Conservation (phyloP, 169 alveolate species). For the Cryptosporidium felis region DNA sequence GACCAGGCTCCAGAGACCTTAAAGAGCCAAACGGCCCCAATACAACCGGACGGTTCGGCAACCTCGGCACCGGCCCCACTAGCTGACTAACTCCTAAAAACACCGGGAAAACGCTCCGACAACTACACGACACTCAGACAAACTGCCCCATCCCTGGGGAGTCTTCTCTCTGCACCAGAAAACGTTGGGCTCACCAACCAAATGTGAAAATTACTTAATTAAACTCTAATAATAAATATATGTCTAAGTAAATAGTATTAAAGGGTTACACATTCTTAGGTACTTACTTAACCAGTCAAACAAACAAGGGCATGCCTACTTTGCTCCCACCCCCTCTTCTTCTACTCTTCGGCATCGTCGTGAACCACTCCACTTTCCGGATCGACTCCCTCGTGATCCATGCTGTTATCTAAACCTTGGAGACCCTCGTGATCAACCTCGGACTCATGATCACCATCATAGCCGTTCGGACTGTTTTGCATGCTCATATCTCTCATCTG, state of each 20-base stretch:
- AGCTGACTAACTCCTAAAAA: no score
- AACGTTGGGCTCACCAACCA: no score
- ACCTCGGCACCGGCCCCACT: no score
- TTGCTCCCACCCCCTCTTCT: not conserved
- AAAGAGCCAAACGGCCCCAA: no score
- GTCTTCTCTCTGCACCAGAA: no score
- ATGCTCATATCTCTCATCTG: conserved; percentile 43
- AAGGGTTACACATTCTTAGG: not conserved
- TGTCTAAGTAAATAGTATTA: not conserved
- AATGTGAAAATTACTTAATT: conserved; percentile 13
- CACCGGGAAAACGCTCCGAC: no score
- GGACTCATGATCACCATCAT: conserved; percentile 56
- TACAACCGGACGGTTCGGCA: no score
- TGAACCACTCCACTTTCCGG: conserved; percentile 45
- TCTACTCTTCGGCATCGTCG: conserved; percentile 14
- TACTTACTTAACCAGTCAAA: not conserved
- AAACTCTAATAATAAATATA: conserved; percentile 34
- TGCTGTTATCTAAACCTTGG: conserved; percentile 34
- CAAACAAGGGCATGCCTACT: not conserved
- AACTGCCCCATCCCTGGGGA: no score
- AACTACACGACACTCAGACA: no score
- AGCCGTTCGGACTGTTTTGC: conserved; percentile 30
- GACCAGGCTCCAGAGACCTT: no score
- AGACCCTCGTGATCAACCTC: conserved; percentile 30
- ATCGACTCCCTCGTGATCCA: conserved; percentile 27